phyloP scores from a whole-genome alignment of 768 basidiomycete species.

The Leucocoprinus sp. region DNA sequence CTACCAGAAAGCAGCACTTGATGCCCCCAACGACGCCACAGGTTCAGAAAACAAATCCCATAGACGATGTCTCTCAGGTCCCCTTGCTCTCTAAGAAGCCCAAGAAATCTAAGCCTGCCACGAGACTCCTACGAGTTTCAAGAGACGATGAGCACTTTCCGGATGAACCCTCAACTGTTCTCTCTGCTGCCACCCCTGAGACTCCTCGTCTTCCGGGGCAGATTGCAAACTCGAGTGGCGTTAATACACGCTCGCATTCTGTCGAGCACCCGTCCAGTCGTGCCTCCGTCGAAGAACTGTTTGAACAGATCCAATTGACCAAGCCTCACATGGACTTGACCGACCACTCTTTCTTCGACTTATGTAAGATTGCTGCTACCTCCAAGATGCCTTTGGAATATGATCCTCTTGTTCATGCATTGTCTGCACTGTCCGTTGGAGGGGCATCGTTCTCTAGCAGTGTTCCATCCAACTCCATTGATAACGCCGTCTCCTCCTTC shows the following conservation, averaged over 20 bases:
- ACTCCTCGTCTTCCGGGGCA: slow-evolving; percentile 27
- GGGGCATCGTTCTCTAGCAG: slow-evolving; percentile 79
- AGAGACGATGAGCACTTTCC: slow-evolving; percentile 46
- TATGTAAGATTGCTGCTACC: slow-evolving; percentile 62
- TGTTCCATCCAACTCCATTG: slow-evolving; percentile 83
- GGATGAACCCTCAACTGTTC: slow-evolving; percentile 34
- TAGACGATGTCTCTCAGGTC: slow-evolving; percentile 68
- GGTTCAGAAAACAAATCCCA: slow-evolving; percentile 56
- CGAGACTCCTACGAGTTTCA: slow-evolving; percentile 46
- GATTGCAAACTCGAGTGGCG: slow-evolving; percentile 40
- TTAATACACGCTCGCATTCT: slow-evolving; percentile 54
- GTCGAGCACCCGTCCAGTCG: slow-evolving; percentile 39
- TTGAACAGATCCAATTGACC: slow-evolving; percentile 57
- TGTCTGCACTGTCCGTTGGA: slow-evolving; percentile 80
- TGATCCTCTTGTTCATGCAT: slow-evolving; percentile 75
- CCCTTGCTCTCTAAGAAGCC: slow-evolving; percentile 78
- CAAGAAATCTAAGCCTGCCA: slow-evolving; percentile 67
- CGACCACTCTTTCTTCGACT: slow-evolving; percentile 70
- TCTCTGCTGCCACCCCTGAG: slow-evolving; percentile 43
- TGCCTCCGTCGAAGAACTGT: slow-evolving; percentile 51
- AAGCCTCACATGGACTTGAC: slow-evolving; percentile 58
- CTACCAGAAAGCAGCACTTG: slow-evolving; percentile 7
- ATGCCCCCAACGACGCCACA: slow-evolving; percentile 3
- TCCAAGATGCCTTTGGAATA: slow-evolving; percentile 78
- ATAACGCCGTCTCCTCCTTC: slow-evolving; percentile 84